phyloP scores from a whole-genome alignment of 2,329 filamentous ascomycete species.

The Pseudonectria buxi region DNA sequence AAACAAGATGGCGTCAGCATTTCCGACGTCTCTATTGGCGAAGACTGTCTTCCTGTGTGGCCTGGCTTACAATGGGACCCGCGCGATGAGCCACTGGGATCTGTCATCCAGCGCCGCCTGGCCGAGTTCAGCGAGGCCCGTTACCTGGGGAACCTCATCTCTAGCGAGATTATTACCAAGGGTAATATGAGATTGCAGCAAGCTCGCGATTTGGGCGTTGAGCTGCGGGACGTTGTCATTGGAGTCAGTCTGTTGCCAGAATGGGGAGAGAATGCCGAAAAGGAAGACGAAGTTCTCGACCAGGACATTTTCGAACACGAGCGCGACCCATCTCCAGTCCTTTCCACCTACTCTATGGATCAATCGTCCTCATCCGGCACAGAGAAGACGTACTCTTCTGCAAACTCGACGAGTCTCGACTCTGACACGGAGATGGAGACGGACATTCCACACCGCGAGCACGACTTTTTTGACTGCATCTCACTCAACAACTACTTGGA shows the following conservation, averaged over 20 bases:
- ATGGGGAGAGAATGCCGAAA: conserved; percentile 14
- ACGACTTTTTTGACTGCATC: conserved; percentile 8
- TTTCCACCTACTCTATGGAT: too few species aligned
- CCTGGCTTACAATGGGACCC: conserved; percentile 18
- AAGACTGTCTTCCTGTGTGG: conserved; percentile 27
- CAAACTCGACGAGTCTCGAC: conserved; percentile 1
- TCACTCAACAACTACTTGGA: conserved; percentile 16
- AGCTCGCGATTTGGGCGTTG: conserved; percentile 17
- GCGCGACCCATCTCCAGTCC: neutral
- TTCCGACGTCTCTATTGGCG: conserved; percentile 16
- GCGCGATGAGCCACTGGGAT: conserved; percentile 15
- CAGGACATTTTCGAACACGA: neutral
- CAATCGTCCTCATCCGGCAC: neutral
- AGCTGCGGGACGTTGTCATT: conserved; percentile 16
- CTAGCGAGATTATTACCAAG: conserved; percentile 17
- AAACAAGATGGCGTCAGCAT: conserved; percentile 8
- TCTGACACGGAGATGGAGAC: conserved; percentile 1
- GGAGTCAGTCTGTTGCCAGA: conserved; percentile 22
- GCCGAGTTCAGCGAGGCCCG: conserved; percentile 9
- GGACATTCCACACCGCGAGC: neutral
- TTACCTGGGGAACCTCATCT: conserved; percentile 13
- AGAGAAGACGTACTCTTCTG: neutral
- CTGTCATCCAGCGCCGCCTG: conserved; percentile 19
- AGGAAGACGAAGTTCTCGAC: neutral
- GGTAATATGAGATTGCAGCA: conserved; percentile 19